Conservation (phyloP, 2,329 filamentous ascomycete genomes). For the Botrytis paeoniae region DNA sequence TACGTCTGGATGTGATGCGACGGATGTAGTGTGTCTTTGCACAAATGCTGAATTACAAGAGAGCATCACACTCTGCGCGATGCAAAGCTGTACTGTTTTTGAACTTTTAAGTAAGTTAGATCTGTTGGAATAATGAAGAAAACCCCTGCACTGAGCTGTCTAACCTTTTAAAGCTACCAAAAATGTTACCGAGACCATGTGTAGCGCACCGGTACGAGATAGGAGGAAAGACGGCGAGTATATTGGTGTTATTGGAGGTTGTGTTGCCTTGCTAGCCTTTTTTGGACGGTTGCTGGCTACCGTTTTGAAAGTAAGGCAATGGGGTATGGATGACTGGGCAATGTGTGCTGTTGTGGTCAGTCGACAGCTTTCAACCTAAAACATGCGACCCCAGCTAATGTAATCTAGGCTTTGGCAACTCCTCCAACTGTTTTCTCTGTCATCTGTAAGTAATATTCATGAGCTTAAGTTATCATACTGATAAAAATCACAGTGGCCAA, state of each 20-base stretch:
- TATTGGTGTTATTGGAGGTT: background rate
- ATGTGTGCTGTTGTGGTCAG: background rate
- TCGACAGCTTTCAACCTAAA: background rate
- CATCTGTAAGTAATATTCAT: background rate
- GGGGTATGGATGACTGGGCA: background rate
- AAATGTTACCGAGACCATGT: background rate
- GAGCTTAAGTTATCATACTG: background rate
- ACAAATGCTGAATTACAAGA: background rate
- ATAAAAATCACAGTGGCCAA: conserved; percentile 5
- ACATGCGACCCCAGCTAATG: background rate
- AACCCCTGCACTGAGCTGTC: background rate
- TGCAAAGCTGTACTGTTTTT: background rate
- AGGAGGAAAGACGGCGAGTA: background rate
- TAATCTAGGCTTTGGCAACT: background rate
- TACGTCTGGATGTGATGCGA: background rate
- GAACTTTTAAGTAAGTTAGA: background rate
- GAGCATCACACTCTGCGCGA: background rate
- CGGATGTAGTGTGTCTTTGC: background rate
- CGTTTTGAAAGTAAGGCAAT: background rate
- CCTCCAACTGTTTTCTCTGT: background rate
- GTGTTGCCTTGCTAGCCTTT: background rate
- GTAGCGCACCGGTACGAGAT: background rate
- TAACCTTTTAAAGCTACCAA: background rate
- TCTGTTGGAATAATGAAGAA: background rate
- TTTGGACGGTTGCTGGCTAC: background rate